Evolutionary conservation across 306 rosid species (phyloP), one percentile per base, ranked within the genome.

Genomic region (Dryas alaskensis): DNA sequence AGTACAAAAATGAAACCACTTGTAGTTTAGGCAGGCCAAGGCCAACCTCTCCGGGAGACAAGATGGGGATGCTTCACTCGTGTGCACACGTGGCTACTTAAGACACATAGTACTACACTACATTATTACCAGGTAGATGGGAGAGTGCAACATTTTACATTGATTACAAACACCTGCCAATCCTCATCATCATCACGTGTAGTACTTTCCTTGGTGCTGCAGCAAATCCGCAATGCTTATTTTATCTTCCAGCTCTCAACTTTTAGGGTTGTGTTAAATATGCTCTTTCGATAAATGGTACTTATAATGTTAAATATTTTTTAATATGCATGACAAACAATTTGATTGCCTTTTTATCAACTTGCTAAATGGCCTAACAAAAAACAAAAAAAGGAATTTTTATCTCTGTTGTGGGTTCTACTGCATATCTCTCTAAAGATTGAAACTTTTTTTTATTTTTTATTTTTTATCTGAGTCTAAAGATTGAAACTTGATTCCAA

Each of bases 31-130:
- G 65, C 46, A 37, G 8, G 37, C 73, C 49, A 16, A 4, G 8
- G 37, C 73, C 49, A 16, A 4, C 25, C 46, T 31, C 17, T 63
- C 62, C 10, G 31, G 68, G 13, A 63, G 78, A 58, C 40, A 62
- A 62, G 43, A 73, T 62, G 63, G 14, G 66, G 48, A 42, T 13
- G 31, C 70, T 42, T 4, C 70, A 73, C 53, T 16, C 70, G 25
- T 63, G 78, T 50, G 73, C 70, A 63, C 57, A 55, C 59, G 44
- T 31, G 45, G 16, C 9, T 13, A 69, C 25, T 4, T 25, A 42
- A 6, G 22, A 16, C 37, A 31, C 37, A 1, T 11, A 3, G 69
- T 65, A 31, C 50, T 4, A 51, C 5, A 2, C 37, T 31, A 31
- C 37, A 31, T 31, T 31, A 11, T 3, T 51, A 13, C 55, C 12